Conservation (phyloP, 805 yeast genomes). For the Naumovozyma baii region DNA sequence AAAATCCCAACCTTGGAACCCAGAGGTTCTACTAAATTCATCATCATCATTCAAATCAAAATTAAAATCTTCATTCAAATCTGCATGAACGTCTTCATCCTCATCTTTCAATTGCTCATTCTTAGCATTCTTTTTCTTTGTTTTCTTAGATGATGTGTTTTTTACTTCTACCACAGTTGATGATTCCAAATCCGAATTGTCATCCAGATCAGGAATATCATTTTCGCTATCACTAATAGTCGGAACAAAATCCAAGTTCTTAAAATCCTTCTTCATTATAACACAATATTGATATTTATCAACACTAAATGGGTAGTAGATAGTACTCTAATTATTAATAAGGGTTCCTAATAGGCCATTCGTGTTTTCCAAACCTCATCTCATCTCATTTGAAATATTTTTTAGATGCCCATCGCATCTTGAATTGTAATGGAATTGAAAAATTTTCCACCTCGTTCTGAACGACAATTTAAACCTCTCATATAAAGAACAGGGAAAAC, state of each 20-base stretch:
- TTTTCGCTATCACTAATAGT: conserved; percentile 75
- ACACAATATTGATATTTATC: neutral
- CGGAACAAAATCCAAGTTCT: conserved; percentile 41
- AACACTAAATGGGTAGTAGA: no score
- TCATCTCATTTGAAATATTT: conserved; percentile 13
- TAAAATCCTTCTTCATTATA: conserved; percentile 16
- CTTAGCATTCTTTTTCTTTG: conserved; percentile 15
- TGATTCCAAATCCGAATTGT: conserved; percentile 35
- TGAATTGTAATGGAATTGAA: neutral
- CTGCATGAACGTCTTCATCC: conserved; percentile 38
- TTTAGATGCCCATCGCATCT: no score
- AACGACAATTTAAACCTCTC: no score
- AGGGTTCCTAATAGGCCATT: no score
- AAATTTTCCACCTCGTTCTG: conserved; percentile 2
- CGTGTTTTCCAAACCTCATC: conserved; percentile 9
- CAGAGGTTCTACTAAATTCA: conserved; percentile 20
- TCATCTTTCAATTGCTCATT: conserved; percentile 25
- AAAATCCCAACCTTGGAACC: conserved; percentile 80
- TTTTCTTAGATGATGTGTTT: conserved; percentile 17
- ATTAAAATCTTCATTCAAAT: conserved; percentile 62
- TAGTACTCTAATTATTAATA: no score
- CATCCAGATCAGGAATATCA: conserved; percentile 47
- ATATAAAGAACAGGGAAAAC: no score
- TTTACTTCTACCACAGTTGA: conserved; percentile 13
- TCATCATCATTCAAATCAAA: conserved; percentile 59